Evolutionary conservation across 768 basidiomycete genomes (phyloP), one percentile per base, ranked within the genome.

Genomic region (Pleurotus tuber-regium): DNA sequence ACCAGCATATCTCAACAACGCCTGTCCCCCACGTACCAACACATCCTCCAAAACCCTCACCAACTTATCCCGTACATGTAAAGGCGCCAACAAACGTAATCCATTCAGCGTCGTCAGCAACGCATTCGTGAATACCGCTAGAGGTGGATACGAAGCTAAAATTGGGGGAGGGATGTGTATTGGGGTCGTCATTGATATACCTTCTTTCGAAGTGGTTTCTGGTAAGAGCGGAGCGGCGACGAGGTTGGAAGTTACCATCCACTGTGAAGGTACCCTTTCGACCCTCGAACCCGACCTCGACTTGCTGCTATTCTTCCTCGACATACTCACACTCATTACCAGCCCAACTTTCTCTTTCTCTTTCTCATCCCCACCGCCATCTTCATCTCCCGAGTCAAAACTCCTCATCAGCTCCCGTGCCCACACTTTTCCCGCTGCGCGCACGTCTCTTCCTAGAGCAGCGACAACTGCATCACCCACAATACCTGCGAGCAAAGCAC

Each of bases 1-100:
- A 40, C 50, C 59, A 33, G 68, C 66, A 54, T 86, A 86, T 1
- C 54, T 64, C 10, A 83, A 54, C 26, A 92, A 55, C 6, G 68
- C 67, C 8, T 68, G 61, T 4, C 79, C 80, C 3, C 72, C 68
- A 28, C 63, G 65, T 1, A 69, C 73, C 14, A 92, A 69, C 5
- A 76, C 69, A 2, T 60, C 64, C 43, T 87, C 84, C 19, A 90
- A 68, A n/a, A 72, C 67, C 0, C 58, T 58, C 1, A 72, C 60
- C 8, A 91, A 68, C n/a, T 76, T 72, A 1, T 61, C 58, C 40
- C 83, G 61, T n/a, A 87, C 73, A 9, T 72, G 73, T 10, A 80
- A 69, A 2, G 92, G 92, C 2, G 89, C 88, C 10, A 96, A 79
- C 9, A 92, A 73, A 2, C 95, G 86, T 18, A 98, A 71, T 2